These are phyloP conservation scores for Lumnitzera littorea DNA, from an alignment of 345 rosid genomes.

Conservation along the genomic window DNA sequence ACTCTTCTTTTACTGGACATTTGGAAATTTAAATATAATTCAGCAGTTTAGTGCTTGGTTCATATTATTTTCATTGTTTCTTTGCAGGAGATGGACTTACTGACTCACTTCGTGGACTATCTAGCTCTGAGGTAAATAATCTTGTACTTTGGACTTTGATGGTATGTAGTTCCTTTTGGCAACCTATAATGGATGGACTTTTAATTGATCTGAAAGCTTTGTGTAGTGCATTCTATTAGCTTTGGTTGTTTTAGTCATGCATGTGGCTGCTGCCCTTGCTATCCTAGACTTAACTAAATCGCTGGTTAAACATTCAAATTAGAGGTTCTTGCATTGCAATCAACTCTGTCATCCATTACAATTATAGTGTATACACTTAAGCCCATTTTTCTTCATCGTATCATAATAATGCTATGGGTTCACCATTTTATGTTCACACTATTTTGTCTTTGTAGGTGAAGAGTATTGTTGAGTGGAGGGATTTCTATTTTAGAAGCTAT, in stretches of 20 bases:
- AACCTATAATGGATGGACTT: no score
- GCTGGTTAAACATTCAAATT: no score
- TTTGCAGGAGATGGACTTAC: conserved; percentile 84
- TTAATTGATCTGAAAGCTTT: no score
- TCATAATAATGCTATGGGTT: neutral
- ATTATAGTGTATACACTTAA: neutral
- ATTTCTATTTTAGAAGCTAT: conserved; percentile 75
- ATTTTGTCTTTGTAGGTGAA: conserved; percentile 54
- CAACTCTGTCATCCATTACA: no score
- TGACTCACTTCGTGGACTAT: conserved; percentile 63
- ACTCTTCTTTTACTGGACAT: no score
- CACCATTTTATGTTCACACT: conserved; percentile 2
- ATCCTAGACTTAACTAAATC: no score
- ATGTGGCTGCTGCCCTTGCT: no score
- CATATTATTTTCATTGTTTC: neutral
- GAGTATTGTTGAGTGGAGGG: conserved; percentile 89
- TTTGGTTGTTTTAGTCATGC: no score
- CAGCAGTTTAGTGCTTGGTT: neutral
- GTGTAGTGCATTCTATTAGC: no score
- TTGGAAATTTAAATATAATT: no score
- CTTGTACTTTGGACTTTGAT: neutral
- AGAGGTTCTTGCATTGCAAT: no score
- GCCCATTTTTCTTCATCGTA: neutral
- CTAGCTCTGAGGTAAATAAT: conserved; percentile 66
- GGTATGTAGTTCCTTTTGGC: no score